These are phyloP conservation scores for Cordyceps farinosa DNA, from an alignment of 2,329 filamentous ascomycete species.

Conservation along the genomic window DNA sequence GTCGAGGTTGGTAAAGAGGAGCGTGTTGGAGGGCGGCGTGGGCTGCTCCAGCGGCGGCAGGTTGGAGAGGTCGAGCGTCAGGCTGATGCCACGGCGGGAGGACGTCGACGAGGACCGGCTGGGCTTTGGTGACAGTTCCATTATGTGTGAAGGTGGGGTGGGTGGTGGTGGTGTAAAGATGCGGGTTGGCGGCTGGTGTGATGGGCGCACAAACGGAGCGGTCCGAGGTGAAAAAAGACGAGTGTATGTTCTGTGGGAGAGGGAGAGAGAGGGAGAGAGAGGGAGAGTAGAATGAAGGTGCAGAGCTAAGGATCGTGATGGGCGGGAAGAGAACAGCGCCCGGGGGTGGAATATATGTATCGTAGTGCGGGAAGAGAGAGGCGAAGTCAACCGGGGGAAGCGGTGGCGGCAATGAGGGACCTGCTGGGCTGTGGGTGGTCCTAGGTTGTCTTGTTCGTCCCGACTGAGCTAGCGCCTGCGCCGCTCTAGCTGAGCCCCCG, in stretches of 20 bases:
- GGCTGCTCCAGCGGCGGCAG: conserved; percentile 67
- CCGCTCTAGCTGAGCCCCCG: conserved; percentile 15
- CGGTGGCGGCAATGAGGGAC: not conserved
- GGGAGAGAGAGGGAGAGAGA: too few species aligned
- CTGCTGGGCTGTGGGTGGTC: not conserved
- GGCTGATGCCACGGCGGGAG: conserved; percentile 43
- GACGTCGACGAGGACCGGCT: conserved; percentile 44
- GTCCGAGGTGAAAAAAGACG: not conserved
- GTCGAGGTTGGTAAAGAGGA: conserved; percentile 77
- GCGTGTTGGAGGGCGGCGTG: conserved; percentile 76
- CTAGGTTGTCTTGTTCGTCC: not conserved
- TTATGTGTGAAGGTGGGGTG: conserved; percentile 20
- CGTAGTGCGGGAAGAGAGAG: conserved; percentile 5
- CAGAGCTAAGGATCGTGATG: not conserved
- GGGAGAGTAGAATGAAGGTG: not conserved
- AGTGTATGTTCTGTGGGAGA: not conserved
- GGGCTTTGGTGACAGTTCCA: conserved; percentile 36
- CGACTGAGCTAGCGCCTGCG: conserved; percentile 1
- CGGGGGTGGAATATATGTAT: conserved; percentile 14
- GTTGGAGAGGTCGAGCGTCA: conserved; percentile 70
- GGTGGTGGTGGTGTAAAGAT: not conserved
- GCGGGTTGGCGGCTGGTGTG: not conserved
- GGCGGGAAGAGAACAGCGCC: not conserved
- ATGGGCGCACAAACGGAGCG: not conserved
- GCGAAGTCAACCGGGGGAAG: conserved; percentile 11